Evolutionary conservation across 768 basidiomycete genomes (phyloP).

Genomic region (Termitomyces sp.): DNA sequence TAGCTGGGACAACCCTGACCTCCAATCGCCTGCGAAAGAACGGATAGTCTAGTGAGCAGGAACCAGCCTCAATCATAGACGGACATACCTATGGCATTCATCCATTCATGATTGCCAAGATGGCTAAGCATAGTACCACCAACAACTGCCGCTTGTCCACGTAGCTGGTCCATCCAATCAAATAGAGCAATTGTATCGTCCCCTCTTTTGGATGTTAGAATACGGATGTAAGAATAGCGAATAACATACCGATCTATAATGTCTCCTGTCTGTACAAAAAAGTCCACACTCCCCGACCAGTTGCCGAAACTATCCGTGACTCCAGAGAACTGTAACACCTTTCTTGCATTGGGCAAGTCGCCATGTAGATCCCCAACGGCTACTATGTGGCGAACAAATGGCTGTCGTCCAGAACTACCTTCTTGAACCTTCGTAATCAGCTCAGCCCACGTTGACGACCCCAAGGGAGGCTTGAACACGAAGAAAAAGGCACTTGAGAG

Average conservation of each 20-base stretch:
- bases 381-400: constrained; percentile 56
- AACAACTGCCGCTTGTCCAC: constrained; percentile 59
- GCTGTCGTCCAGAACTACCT: constrained; percentile 6
- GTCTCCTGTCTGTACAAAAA: constrained; percentile 93
- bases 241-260: constrained; percentile 78
- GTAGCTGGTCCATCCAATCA: constrained; percentile 75
- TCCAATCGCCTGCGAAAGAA: constrained; percentile 69
- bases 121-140: constrained; percentile 75
- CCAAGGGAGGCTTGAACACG: constrained; percentile 11
- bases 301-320: constrained; percentile 66
- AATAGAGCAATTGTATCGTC: constrained; percentile 88
- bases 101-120: constrained; percentile 95
- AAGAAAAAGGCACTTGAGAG: constrained; percentile 4
- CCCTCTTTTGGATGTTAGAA: constrained; percentile 43
- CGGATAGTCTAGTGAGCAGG: constrained; percentile 3
- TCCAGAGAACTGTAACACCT: constrained; percentile 73
- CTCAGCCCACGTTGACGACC: constrained; percentile 4
- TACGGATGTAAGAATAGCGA: not conserved
- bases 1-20: constrained; percentile 32
- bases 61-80: constrained; percentile 1
- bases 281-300: constrained; percentile 81
- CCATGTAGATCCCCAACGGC: constrained; percentile 94
- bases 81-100: constrained; percentile 74
- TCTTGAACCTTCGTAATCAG: not conserved
- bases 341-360: constrained; percentile 72